These are phyloP conservation scores for Dioscorea dumetorum DNA, from an alignment of 106 monocot genomes.

Conservation along the genomic window DNA sequence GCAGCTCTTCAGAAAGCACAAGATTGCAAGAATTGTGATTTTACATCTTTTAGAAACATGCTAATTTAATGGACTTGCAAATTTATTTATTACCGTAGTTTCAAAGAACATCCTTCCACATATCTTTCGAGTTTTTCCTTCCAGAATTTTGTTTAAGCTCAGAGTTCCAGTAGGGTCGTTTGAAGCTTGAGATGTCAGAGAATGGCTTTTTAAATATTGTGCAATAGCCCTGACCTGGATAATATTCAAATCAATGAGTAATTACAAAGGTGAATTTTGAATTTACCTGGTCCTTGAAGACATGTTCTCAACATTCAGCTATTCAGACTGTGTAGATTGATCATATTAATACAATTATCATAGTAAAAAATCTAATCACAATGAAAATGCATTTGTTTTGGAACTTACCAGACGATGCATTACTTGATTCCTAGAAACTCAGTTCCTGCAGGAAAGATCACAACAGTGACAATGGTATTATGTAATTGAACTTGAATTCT, in stretches of 20 bases:
- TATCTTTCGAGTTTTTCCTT: slow-evolving; percentile 56
- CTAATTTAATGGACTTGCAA: no score
- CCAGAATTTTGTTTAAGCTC: slow-evolving; percentile 60
- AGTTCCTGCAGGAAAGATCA: slow-evolving; percentile 39
- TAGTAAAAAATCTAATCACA: background rate
- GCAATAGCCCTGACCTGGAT: slow-evolving; percentile 53
- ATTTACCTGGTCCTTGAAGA: slow-evolving; percentile 59
- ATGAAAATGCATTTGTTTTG: background rate
- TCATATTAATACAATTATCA: background rate
- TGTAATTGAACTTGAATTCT: no score
- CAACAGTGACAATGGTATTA: background rate
- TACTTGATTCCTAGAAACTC: slow-evolving; percentile 49
- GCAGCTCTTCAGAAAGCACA: no score
- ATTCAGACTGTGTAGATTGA: slow-evolving; percentile 22
- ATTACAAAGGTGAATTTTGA: background rate
- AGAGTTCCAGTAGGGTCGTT: slow-evolving; percentile 24
- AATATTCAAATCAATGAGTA: background rate
- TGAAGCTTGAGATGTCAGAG: slow-evolving; percentile 19
- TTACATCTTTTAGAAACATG: no score
- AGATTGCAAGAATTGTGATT: background rate
- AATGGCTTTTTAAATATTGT: slow-evolving; percentile 45
- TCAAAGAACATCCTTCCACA: slow-evolving; percentile 85
- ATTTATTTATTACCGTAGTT: slow-evolving; percentile 67
- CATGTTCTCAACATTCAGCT: slow-evolving; percentile 20
- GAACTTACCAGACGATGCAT: slow-evolving; percentile 31